These are phyloP conservation scores for Sphagnum tenellum DNA, from an alignment of 225 moss, liverwort and hornwort genomes.

Conservation along the genomic window DNA sequence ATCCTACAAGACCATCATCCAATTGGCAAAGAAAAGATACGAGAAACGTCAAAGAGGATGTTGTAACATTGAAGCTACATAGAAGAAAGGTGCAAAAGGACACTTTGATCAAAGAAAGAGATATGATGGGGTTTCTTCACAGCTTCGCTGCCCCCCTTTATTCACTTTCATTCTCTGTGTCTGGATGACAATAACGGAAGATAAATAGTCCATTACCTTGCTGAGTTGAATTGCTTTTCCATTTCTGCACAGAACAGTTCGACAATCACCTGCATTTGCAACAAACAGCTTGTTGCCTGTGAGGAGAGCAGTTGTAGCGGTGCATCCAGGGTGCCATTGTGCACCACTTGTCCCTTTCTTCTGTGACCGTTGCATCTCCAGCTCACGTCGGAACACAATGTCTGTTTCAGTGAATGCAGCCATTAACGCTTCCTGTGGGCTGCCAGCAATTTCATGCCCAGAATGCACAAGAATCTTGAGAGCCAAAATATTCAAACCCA, in stretches of 20 bases:
- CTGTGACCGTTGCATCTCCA: conserved; percentile 25
- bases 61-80: too few species aligned
- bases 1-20: conserved; percentile 19
- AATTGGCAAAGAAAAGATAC: too few species aligned
- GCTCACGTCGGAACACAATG: conserved; percentile 42
- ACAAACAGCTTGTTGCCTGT: conserved; percentile 42
- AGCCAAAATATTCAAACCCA: too few species aligned
- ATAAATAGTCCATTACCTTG: conserved; percentile 20
- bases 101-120: too few species aligned
- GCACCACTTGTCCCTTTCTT: conserved; percentile 40
- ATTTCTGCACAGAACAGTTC: conserved; percentile 45
- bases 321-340: conserved; percentile 66
- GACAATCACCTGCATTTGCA: conserved; percentile 69
- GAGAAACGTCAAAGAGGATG: too few species aligned
- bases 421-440: conserved; percentile 42
- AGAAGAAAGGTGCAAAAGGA: too few species aligned
- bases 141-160: too few species aligned
- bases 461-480: too few species aligned
- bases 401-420: conserved; percentile 45
- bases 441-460: conserved; percentile 4
- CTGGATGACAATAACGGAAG: too few species aligned
- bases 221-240: conserved; percentile 48
- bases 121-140: too few species aligned
- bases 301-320: conserved; percentile 42
- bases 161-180: too few species aligned